Base-by-base conservation (phyloP, 495 filamentous ascomycete genomes). In the Geopyxis carbonaria region DNA sequence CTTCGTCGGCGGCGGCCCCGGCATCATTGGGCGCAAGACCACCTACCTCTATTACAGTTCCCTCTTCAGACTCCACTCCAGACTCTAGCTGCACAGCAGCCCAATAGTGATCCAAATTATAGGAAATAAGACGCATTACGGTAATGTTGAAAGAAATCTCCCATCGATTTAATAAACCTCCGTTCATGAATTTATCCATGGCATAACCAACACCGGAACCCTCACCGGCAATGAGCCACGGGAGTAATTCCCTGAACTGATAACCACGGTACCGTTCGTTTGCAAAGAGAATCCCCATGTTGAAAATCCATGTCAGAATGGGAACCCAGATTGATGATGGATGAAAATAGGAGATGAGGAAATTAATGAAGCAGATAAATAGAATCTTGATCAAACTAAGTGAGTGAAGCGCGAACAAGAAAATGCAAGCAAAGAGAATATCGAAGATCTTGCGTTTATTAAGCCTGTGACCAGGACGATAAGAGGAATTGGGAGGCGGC, bases 71-170 rank as follows among this genome's bases (percentile, higher is more conserved):
- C 5, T 19, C 22, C 23, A 34, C 46, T 32, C 66, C 64, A 23
- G 63, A 63, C 18, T 56, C 42, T 16, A 38, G 32, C 37, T 68
- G 67, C 48, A 81, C 69, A 0, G 80, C 59, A 45, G 82, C 85
- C 89, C 91, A 99, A 59, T 87, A 81, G 60, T 92, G 84, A 55
- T 99, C 89, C 50, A 99, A 61, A 57, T 95, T 94, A 69, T 93
- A 99, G 58, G 84, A 92, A 43, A 99, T 83, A 29, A 94, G 63
- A 16, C 89, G 73, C 28, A 99, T 63, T 4, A 93, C 70, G n/a
- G 89, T 94, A 44, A 99, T 72, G 48, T 95, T 99, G 68, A 99
- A 99, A 9, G 89, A 69, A 23, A 99, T 73, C 56, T 93, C 81
- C 89, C 89, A 99, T 43, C 86, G 69, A 2, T 78, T 64, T 52